phyloP scores from a whole-genome alignment of 768 basidiomycete species.

The Boletus rubescentipes region DNA sequence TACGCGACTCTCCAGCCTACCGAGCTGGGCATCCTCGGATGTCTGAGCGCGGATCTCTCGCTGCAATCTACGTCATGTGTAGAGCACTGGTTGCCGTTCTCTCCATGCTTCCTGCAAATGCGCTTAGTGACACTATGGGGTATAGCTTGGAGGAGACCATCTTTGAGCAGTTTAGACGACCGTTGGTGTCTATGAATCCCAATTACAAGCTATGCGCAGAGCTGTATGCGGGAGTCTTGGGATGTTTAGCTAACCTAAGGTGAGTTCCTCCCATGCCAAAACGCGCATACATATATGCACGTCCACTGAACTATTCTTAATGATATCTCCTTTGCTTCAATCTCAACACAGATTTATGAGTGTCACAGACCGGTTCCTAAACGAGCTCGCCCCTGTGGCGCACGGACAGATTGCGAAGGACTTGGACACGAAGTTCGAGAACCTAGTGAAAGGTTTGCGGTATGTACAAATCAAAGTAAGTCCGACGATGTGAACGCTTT shows the following conservation, averaged over 20 bases:
- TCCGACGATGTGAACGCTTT: background rate
- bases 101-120: constrained; percentile 69
- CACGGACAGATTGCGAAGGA: constrained; percentile 80
- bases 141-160: constrained; percentile 83
- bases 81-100: constrained; percentile 80
- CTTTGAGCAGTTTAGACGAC: constrained; percentile 79
- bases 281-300: background rate
- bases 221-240: constrained; percentile 80
- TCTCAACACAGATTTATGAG: constrained; percentile 66
- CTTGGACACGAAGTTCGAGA: constrained; percentile 78
- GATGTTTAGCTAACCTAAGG: constrained; percentile 80
- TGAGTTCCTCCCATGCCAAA: constrained; percentile 34
- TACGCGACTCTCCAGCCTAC: constrained; percentile 57
- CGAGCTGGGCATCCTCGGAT: constrained; percentile 30
- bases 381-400: constrained; percentile 72
- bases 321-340: background rate
- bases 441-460: constrained; percentile 76
- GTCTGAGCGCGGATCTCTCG: constrained; percentile 72
- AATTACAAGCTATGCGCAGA: constrained; percentile 84
- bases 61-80: constrained; percentile 88
- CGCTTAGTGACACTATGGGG: constrained; percentile 74
- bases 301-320: background rate
- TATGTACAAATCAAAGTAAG: constrained; percentile 80
- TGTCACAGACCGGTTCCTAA: constrained; percentile 89
- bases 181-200: constrained; percentile 59